These are phyloP conservation scores for Aspergillus piperis DNA, from an alignment of 2,329 filamentous ascomycete species.

Conservation along the genomic window DNA sequence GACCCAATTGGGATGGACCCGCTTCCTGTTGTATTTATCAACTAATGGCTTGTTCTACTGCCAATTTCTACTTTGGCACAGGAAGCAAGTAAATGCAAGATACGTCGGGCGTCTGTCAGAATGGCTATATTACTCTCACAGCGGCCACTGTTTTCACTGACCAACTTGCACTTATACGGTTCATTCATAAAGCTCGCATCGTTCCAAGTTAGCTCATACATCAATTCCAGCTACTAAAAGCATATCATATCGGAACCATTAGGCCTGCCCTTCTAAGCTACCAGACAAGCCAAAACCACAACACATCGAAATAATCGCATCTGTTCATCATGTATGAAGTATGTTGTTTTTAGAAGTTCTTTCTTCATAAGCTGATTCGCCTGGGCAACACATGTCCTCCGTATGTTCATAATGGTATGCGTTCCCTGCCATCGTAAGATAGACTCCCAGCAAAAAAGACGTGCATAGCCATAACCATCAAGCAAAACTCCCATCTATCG, in stretches of 20 bases:
- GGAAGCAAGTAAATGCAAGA: no score
- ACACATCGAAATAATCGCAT: not conserved
- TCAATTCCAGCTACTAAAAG: not conserved
- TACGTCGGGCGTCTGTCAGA: not conserved
- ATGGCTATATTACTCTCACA: not conserved
- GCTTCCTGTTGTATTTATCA: no score
- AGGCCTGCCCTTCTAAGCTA: conserved; percentile 9
- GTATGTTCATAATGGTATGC: conserved; percentile 8
- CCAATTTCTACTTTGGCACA: no score
- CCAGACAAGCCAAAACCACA: not conserved
- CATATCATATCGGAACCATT: not conserved
- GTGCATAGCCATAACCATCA: conserved; percentile 3
- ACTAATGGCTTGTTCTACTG: not conserved
- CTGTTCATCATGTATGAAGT: not conserved
- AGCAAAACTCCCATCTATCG: conserved; percentile 43
- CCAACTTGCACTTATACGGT: not conserved
- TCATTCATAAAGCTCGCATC: conserved; percentile 2
- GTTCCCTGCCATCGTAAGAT: conserved; percentile 9
- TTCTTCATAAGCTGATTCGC: conserved; percentile 6
- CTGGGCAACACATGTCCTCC: conserved; percentile 6
- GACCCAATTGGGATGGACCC: no score
- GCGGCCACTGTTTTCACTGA: no score
- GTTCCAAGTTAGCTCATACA: conserved; percentile 2
- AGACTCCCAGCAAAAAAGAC: not conserved
- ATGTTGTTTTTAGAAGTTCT: not conserved